Percentiles rank a stretch among this genome's conserved stretches.
Conservation (phyloP, 495 filamentous ascomycete genomes). For the Melanomma pulvis-pyrius region DNA sequence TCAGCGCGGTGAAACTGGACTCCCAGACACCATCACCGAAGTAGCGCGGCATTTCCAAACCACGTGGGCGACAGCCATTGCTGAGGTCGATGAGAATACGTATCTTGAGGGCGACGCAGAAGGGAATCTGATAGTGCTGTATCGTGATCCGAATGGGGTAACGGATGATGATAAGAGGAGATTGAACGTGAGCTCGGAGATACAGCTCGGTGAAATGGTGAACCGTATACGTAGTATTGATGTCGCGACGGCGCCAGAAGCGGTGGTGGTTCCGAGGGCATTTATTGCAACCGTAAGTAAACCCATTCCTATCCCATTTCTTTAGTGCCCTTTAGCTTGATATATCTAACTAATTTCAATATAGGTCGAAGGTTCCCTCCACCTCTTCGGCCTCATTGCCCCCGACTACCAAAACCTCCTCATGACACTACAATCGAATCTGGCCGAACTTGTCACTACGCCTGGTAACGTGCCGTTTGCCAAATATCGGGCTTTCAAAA, state of each 20-base stretch:
- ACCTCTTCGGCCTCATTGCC: conserved; percentile 80
- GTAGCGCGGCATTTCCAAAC: conserved; percentile 79
- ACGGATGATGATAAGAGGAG: conserved; percentile 70
- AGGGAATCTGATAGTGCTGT: conserved; percentile 81
- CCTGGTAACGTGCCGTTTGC: conserved; percentile 74
- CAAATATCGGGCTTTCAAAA: conserved; percentile 77
- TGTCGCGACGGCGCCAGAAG: conserved; percentile 60
- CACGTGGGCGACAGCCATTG: conserved; percentile 78
- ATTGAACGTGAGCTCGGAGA: conserved; percentile 76
- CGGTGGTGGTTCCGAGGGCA: conserved; percentile 75
- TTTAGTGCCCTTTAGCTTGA: background rate
- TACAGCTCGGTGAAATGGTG: conserved; percentile 87
- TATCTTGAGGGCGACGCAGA: conserved; percentile 82
- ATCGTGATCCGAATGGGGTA: conserved; percentile 69
- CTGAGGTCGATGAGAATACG: conserved; percentile 67
- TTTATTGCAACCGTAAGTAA: conserved; percentile 85
- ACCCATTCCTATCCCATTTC: background rate
- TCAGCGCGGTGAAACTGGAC: conserved; percentile 48
- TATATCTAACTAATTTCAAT: background rate
- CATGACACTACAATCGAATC: conserved; percentile 74
- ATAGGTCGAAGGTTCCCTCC: conserved; percentile 88
- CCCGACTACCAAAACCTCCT: conserved; percentile 73
- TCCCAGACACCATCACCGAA: conserved; percentile 63
- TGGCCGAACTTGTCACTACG: conserved; percentile 66
- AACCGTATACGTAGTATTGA: conserved; percentile 73